phyloP scores from a whole-genome alignment of 2,329 filamentous ascomycete genomes.

The Purpureocillium takamizusanense region DNA sequence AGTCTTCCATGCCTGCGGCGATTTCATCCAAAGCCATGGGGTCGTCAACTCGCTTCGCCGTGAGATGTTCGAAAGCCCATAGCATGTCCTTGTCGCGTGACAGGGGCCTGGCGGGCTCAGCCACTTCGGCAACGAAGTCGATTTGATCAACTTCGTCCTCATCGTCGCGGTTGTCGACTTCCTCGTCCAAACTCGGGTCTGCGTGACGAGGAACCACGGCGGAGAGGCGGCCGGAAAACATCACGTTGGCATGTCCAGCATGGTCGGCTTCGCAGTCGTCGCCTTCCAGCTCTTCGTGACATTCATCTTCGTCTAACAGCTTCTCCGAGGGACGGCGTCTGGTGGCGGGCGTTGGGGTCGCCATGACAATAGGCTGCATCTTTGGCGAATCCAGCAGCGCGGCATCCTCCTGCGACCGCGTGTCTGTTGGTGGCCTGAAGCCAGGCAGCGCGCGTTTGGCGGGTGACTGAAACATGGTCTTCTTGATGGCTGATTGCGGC shows the following conservation, averaged over 20 bases:
- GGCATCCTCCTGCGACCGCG: constrained; percentile 10
- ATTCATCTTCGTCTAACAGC: constrained; percentile 25
- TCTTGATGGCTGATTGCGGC: constrained; percentile 32
- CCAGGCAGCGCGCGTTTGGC: constrained; percentile 34
- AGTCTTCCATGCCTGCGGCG: constrained; percentile 7
- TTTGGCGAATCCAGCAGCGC: constrained; percentile 19
- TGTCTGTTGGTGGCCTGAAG: constrained; percentile 22
- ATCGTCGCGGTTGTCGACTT: constrained; percentile 4
- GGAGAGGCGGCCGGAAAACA: constrained; percentile 36
- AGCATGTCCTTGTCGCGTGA: neutral
- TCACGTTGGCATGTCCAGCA: no score
- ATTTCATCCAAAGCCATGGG: constrained; percentile 15
- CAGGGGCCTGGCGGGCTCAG: no score
- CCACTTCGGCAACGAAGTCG: neutral
- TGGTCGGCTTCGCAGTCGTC: constrained; percentile 22
- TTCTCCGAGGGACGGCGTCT: constrained; percentile 23
- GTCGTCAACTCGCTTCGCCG: constrained; percentile 7
- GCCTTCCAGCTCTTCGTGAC: constrained; percentile 12
- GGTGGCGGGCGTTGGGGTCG: constrained; percentile 17
- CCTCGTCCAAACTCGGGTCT: constrained; percentile 25
- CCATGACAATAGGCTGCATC: constrained; percentile 26
- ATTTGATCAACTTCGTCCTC: constrained; percentile 4
- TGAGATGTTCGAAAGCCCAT: neutral
- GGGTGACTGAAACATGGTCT: constrained; percentile 41
- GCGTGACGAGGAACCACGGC: constrained; percentile 33